Base-by-base conservation (phyloP, 1,139 yeast genomes). In the Candida tunisiensis region DNA sequence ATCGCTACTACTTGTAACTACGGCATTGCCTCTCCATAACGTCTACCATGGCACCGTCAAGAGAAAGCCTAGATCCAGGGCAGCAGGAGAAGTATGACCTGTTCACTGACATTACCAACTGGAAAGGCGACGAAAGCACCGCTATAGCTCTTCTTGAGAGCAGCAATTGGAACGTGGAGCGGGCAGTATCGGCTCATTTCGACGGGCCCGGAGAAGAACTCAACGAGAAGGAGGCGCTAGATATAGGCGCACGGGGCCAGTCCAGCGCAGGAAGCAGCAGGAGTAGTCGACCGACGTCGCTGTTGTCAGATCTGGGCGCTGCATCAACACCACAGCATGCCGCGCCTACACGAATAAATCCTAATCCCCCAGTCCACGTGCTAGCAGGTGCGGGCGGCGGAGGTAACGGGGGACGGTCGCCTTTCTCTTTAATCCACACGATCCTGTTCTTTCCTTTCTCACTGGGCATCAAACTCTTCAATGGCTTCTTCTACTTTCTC, bases 361-460 rank as follows among this genome's bases (percentile, higher is more conserved):
- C 34, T n/a, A 30, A 27, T 19, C 40, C 40, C 11, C 28, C 32
- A 8, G 37, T 40, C 6, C 46, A 44, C 23, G 28, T 34, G 21
- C 30, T n/a, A n/a, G n/a, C n/a, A n/a, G n/a, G n/a, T n/a, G n/a
- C n/a, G n/a, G n/a, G n/a, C n/a, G n/a, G n/a, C n/a, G n/a, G n/a
- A n/a, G n/a, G n/a, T n/a, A n/a, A n/a, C n/a, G n/a, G n/a, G n/a
- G n/a, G n/a, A n/a, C n/a, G n/a, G n/a, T n/a, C 42, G 14, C 29
- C 27, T 16, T 34, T 39, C 3, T 42, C 49, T 5, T 34, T 43
- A 15, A 37, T 48, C 15, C 47, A 45, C 28, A 32, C 49, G 3
- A 35, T 52, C 10, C 31, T 51, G 26, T 30, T 48, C 16, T 38
- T 42, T 28, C 58, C 60, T 5, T 35, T 55, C 17, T 39, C 42